Conservation (phyloP, 495 filamentous ascomycete genomes). For the Pyronema domesticum region DNA sequence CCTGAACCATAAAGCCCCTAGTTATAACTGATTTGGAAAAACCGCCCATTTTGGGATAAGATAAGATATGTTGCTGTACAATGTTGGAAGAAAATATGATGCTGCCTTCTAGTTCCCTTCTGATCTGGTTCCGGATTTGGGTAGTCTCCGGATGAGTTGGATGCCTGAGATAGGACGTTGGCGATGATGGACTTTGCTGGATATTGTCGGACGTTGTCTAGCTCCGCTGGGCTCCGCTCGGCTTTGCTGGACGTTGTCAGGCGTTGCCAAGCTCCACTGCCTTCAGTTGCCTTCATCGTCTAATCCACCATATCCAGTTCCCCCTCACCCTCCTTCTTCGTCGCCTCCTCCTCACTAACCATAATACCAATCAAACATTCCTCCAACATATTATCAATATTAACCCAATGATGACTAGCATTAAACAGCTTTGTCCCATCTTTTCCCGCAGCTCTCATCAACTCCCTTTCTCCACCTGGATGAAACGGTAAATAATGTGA, state of each 20-base stretch:
- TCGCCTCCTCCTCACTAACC: slow-evolving; percentile 54
- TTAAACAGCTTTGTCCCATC: slow-evolving; percentile 68
- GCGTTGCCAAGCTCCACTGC: background rate
- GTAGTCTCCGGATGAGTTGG: background rate
- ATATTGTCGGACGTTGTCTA: background rate
- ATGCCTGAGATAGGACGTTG: background rate
- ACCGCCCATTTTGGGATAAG: background rate
- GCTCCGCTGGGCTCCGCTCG: too few relatives aligned
- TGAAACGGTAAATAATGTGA: slow-evolving; percentile 79
- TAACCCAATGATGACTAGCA: slow-evolving; percentile 94
- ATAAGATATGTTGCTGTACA: background rate
- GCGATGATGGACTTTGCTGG: background rate
- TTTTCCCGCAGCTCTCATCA: slow-evolving; percentile 61
- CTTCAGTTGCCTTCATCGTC: background rate
- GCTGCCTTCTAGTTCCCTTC: background rate
- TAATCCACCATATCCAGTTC: slow-evolving; percentile 58
- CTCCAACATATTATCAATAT: slow-evolving; percentile 82
- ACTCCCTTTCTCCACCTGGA: slow-evolving; percentile 73
- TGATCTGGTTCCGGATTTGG: background rate
- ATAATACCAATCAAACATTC: slow-evolving; percentile 72
- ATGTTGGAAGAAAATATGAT: background rate
- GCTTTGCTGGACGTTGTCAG: background rate
- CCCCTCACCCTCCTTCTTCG: slow-evolving; percentile 20
- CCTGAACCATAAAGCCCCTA: background rate
- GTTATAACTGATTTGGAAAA: background rate